Base-by-base conservation (phyloP, 176 grass and related monocot species). In the Cenchrus purpureus region DNA sequence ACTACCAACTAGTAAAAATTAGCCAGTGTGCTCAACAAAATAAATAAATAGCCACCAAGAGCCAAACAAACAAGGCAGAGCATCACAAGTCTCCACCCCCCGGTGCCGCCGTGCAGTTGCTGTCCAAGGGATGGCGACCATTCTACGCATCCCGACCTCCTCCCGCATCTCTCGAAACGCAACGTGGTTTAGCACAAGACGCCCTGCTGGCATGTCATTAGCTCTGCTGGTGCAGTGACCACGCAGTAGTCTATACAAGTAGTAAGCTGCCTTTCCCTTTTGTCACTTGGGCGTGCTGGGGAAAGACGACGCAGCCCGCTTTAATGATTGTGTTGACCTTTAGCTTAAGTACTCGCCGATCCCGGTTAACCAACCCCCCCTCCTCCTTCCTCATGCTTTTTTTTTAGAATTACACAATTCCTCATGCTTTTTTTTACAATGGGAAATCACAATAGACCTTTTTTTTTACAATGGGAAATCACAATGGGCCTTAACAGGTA, bases 271-370 rank as follows among this genome's bases (percentile, higher is more conserved):
- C 45, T 54, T 71, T 56, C 13, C 20, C 31, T 74, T 86, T 88
- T 42, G 6, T 82, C 20, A 52, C 53, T 72, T 65, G 50, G 40
- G 59, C 68, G 74, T 84, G 84, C 61, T 83, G 80, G 84, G 44
- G 31, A 87, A 90, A 87, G 79, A 79, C 15, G 80, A 62, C 37
- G 79, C 79, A 53, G 10, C 13, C 32, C 16, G 52, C 80, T 87
- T 90, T 87, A 83, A 74, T 90, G 80, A 87, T 79, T 45, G 78
- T 82, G 75, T 84, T 80, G 80, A 84, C 80, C 73, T 90, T 80
- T 63, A 70, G 49, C 37, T 49, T 74, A 87, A 74, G 15, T 11
- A 0, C 44, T 83, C 80, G 16, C 61, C 68, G 44, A 91, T 91
- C 81, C 76, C 76, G 4, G 72, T 76, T 60, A 87, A 68, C 45